phyloP scores from a whole-genome alignment of 768 basidiomycete genomes.

The Lactarius quietus region DNA sequence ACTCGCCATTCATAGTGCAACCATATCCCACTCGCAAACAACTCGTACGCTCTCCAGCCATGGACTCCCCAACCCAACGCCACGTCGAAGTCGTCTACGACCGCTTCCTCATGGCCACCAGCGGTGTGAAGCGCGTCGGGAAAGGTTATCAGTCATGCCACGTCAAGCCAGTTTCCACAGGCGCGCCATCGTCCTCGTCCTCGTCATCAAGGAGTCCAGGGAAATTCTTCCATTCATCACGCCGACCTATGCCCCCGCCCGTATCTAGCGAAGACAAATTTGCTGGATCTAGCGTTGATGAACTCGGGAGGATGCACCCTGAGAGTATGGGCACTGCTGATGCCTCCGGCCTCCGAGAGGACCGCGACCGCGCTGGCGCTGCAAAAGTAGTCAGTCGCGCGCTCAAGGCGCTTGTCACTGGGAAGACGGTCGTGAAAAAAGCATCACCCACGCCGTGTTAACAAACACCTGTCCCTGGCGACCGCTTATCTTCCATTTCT shows the following conservation, averaged over 20 bases:
- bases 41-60: constrained; percentile 32
- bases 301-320: constrained; percentile 50
- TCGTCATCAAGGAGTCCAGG: constrained; percentile 27
- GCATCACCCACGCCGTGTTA: constrained; percentile 39
- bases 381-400: constrained; percentile 63
- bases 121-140: constrained; percentile 75
- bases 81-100: constrained; percentile 76
- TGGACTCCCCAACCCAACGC: constrained; percentile 56
- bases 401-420: constrained; percentile 72
- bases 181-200: constrained; percentile 16
- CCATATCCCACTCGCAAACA: constrained; percentile 55
- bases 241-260: constrained; percentile 64
- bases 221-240: constrained; percentile 44
- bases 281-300: constrained; percentile 52
- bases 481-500: background rate
- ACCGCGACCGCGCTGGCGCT: constrained; percentile 39
- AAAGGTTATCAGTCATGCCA: constrained; percentile 79
- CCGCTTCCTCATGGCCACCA: constrained; percentile 77
- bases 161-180: constrained; percentile 39
- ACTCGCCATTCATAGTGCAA: constrained; percentile 61
- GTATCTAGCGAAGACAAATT: constrained; percentile 53
- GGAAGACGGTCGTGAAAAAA: constrained; percentile 51
- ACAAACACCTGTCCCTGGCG: background rate
- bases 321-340: background rate
- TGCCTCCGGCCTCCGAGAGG: constrained; percentile 1